Percentiles rank a stretch among this genome's conserved stretches.
Evolutionary conservation across 257 asterid genomes (phyloP).

Genomic region (Avicennia marina): DNA sequence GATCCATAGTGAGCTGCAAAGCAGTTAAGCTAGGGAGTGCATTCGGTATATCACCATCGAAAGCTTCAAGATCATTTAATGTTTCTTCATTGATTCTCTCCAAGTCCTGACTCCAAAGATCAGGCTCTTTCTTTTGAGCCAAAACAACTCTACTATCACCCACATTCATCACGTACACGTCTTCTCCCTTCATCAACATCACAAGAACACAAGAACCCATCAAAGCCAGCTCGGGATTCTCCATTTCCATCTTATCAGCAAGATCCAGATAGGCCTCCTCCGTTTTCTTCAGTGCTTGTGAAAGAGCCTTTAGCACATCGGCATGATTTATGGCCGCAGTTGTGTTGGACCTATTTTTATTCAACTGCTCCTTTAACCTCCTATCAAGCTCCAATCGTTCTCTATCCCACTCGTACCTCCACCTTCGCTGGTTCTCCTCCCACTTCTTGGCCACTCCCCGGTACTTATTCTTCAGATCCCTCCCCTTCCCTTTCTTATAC

Average conservation of each 20-base stretch:
- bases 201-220: constrained; percentile 98
- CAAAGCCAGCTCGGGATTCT: constrained; percentile 88
- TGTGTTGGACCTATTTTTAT: constrained; percentile 34
- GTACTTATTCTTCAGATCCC: neutral
- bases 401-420: neutral
- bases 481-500: neutral
- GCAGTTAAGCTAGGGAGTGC: constrained; percentile 46
- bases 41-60: constrained; percentile 45
- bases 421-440: constrained; percentile 77
- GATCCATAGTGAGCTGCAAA: constrained; percentile 80
- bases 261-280: constrained; percentile 77
- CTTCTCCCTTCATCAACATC: constrained; percentile 94
- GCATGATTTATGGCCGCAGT: constrained; percentile 44
- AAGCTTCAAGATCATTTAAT: constrained; percentile 57
- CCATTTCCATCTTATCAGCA: constrained; percentile 74
- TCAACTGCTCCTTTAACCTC: constrained; percentile 46
- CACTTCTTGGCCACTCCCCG: constrained; percentile 28
- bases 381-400: constrained; percentile 26
- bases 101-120: constrained; percentile 90
- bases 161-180: constrained; percentile 88
- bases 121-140: constrained; percentile 70
- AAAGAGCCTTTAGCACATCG: constrained; percentile 74
- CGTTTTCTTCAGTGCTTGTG: constrained; percentile 69
- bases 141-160: constrained; percentile 95
- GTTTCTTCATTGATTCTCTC: constrained; percentile 94